Percentiles rank a stretch among this genome's conserved stretches.
phyloP scores from a whole-genome alignment of 2,329 filamentous ascomycete genomes.

The Alternaria rosae region DNA sequence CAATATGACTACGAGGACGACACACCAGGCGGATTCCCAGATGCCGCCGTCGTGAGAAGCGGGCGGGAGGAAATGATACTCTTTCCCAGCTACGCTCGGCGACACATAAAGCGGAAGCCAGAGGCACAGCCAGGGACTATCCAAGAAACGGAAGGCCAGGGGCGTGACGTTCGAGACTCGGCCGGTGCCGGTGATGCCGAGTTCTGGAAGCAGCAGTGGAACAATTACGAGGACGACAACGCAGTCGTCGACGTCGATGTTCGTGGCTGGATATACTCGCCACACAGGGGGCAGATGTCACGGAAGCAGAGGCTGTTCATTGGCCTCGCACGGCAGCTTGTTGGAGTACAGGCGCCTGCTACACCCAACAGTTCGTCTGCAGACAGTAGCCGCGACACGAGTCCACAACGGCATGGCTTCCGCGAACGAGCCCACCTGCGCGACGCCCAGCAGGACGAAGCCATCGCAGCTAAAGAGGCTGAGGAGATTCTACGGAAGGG shows the following conservation, averaged over 20 bases:
- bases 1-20: conserved; percentile 53
- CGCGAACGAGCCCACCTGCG: conserved; percentile 54
- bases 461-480: conserved; percentile 76
- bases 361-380: conserved; percentile 36
- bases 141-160: conserved; percentile 49
- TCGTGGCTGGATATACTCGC: conserved; percentile 91
- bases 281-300: conserved; percentile 82
- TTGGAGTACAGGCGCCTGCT: conserved; percentile 78
- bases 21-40: conserved; percentile 81
- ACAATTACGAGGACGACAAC: conserved; percentile 79
- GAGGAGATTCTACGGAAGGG: conserved; percentile 77
- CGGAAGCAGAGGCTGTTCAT: conserved; percentile 87
- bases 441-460: conserved; percentile 64
- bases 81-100: conserved; percentile 91
- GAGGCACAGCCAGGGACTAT: conserved; percentile 47
- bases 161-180: conserved; percentile 54
- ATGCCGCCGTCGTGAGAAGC: conserved; percentile 79
- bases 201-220: conserved; percentile 81
- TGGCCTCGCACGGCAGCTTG: conserved; percentile 84
- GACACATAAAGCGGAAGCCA: conserved; percentile 64
- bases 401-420: conserved; percentile 48
- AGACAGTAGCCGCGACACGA: conserved; percentile 56
- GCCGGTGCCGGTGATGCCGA: conserved; percentile 67
- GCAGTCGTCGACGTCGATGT: conserved; percentile 94
- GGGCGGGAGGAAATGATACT: conserved; percentile 92